Base-by-base conservation (phyloP, 371 early-diverging fungal genomes). In the Rozella allomycis region DNA sequence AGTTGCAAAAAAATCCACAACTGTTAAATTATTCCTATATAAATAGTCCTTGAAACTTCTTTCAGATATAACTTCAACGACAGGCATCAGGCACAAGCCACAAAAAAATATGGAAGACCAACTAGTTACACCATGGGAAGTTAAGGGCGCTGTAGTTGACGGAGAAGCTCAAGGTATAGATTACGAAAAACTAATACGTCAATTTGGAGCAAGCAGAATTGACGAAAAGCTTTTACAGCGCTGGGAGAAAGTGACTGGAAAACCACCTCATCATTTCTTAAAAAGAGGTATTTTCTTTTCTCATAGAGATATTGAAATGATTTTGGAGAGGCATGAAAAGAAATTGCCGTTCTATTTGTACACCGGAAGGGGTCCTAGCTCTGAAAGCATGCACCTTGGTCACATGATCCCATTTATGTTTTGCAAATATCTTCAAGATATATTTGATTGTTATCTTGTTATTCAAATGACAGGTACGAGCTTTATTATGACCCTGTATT, bases 361-460 rank as follows among this genome's bases (percentile, higher is more conserved):
- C 60, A 99, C 98, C 13, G 99, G 99, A n/a, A 81, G 99, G 45
- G 99, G 99, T 10, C 99, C 99, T 17, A 80, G 83, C 32, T 72
- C 78, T 39, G 77, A 71, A 23, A 74, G 75, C 50, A 97, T 99
- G 97, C 99, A 97, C 48, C 53, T 96, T 25, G 99, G 99, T 9
- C 99, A 99, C 51, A 78, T 93, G 74, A 60, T 97, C 32, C 97
- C 99, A 18, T 96, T 99, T 56, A 43, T 90, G 22, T 86, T 99
- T 42, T 94, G 96, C 72, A 83, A 94, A 78, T 81, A 82, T 72
- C 55, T 98, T 23, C 98, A 98, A 55, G 91, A 97, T 13, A 77
- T 82, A 11, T 96, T 98, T 62, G 73, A 87, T 46, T 82, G 78
- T 7, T 87, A 86, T 20, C 52, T 97, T 27, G 98, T 98, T 10